Base-by-base conservation (phyloP, 179 eudicot genomes). In the Amaranthus tricolor region DNA sequence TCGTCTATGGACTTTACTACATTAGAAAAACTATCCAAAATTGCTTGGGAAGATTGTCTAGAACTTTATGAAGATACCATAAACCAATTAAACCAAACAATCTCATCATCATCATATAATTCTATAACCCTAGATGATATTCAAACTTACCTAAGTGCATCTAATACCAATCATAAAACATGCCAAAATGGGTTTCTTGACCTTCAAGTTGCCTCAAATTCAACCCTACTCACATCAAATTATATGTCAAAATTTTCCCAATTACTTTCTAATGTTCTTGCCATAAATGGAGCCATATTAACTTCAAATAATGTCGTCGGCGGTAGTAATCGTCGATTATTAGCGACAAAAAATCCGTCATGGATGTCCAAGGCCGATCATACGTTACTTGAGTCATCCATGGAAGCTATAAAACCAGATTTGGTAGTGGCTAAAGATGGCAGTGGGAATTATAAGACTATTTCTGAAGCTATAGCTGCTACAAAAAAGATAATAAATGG, bases 361-460 rank as follows among this genome's bases (percentile, higher is more conserved):
- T 89, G 93, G 93, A 62, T 85, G 10, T 71, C 86, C 5, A 57
- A 19, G 0, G 45, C 50, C 40, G 85, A 83, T 19, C 60, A 82
- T 45, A 83, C 68, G 70, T 74, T 89, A 54, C 85, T 89, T 20
- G 78, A 82, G 16, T 43, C 74, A 10, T 12, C 88, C 9, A 50
- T 19, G 44, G 54, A 45, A 3, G 40, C 48, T 11, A 51, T 31
- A 2, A 62, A 52, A 16, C 82, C 80, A 6, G 60, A 85, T 70
- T 16, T 88, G 62, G 93, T 90, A 78, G 96, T 90, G 74, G 91
- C 90, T 4, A 81, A 84, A 66, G 92, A 90, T 71, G 92, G 91
- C 45, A 81, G 84, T 0, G 92, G 88, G 14, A 56, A 86, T 66
- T 78, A 74, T 66, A 79, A 54, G 68, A 89, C 89, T 50, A 86